Percentiles rank a stretch among this genome's conserved stretches.
phyloP scores from a whole-genome alignment of 306 rosid species.

The Cucurbita moschata region DNA sequence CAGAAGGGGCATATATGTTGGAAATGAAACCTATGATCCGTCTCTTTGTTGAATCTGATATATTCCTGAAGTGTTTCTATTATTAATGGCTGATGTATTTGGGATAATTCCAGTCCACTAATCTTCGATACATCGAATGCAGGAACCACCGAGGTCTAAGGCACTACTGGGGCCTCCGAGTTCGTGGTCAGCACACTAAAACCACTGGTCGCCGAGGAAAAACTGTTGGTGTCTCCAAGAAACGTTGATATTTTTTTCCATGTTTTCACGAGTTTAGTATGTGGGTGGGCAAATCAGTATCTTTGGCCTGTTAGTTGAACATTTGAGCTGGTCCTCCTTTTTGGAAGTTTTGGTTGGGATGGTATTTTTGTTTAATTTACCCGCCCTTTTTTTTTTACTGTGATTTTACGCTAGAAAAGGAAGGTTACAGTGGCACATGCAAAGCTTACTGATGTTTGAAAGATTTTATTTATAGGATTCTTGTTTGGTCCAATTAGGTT shows the following conservation, averaged over 20 bases:
- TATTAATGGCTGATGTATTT: neutral
- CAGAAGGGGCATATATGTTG: neutral
- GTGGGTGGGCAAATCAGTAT: constrained; percentile 3
- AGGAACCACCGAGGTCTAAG: constrained; percentile 98
- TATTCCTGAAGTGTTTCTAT: neutral
- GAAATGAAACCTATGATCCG: neutral
- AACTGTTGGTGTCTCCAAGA: constrained; percentile 98
- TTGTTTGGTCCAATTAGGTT: neutral
- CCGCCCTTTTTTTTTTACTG: neutral
- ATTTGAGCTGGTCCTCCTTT: neutral
- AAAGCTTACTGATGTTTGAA: neutral
- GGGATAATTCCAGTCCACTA: neutral
- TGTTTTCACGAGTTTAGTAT: neutral
- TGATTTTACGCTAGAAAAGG: neutral
- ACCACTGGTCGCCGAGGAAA: constrained; percentile 96
- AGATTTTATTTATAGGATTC: neutral
- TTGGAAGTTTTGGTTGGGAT: neutral
- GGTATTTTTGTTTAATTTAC: neutral
- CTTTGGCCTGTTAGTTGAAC: constrained; percentile 6
- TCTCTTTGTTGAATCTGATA: too few species aligned
- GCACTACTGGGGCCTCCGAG: constrained; percentile 98
- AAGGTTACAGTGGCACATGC: too few species aligned
- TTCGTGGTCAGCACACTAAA: constrained; percentile 99
- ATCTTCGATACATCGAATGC: constrained; percentile 5
- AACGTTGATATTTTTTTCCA: constrained; percentile 33